Evolutionary conservation across 2,329 filamentous ascomycete species (phyloP), one percentile per base, ranked within the genome.

Genomic region (Neurospora crassa): DNA sequence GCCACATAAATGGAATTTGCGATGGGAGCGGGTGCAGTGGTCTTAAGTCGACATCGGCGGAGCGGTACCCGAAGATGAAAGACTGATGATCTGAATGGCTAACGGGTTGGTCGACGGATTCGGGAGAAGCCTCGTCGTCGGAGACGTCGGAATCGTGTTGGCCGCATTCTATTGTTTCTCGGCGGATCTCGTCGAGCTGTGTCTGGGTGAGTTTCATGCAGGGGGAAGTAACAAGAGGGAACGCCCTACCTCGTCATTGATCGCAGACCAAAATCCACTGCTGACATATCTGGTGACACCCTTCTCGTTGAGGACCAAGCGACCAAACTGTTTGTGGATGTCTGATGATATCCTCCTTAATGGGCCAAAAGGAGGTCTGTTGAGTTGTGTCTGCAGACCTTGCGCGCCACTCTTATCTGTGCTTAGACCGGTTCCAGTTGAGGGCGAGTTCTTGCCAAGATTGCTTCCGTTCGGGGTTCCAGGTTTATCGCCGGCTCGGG

Each of bases 41-140:
- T 20, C 85, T 81, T 74, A 93, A 81, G 75, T 93, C 87, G 37
- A 92, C 89, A 74, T 87, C 88, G n/a, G 87, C 85, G 1, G 91
- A 93, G 72, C 87, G 89, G 78, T 92, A 92, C 8, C 91, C 91
- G 73, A 94, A 87, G 37, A 94, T 84, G 78, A 92, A 94, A 34
- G 87, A 86, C 70, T 93, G 90, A 74, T 92, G 90, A 72, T 88
- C 86, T n/a, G 81, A 74, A 3, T 78, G 70, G 5, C 79, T 67
- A 5, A 79, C 76, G 20, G 80, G 79, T 29, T 79, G 77, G 40
- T 82, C 74, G 71, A 84, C 77, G 75, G 83, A 76, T 71, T 83
- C 81, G 1, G 85, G 83, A 24, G 87, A 86, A 24, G 85, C 88
- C n/a, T 91, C 89, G 40, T 85, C 80, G 63, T 87, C 87, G 11